Base-by-base conservation (phyloP, 176 grass and related monocot species). In the Themeda triandra region DNA sequence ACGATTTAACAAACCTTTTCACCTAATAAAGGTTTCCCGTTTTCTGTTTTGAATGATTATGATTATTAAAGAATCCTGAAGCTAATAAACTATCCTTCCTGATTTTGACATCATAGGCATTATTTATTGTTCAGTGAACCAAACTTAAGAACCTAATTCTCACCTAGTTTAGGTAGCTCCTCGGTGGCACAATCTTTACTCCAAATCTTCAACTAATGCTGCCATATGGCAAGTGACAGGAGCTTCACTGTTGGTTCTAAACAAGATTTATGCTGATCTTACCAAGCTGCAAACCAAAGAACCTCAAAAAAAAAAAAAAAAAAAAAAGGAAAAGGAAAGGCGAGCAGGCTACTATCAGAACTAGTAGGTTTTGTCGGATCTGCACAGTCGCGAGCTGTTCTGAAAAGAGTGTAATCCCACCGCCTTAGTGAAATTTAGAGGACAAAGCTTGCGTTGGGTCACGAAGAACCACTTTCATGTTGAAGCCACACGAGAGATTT, bases 61-160 rank as follows among this genome's bases (percentile, higher is more conserved):
- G 33, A 35, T 35, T 35, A 41, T 41, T 74, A 29, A 70, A 62
- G 82, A 71, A 89, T 13, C 37, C 33, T 63, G 64, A 80, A 85
- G 63, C 87, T 76, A 81, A 85, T 81, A 81, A 89, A 76, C 45
- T 76, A 64, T 81, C 23, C 15, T 63, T 60, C 23, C 19, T 24
- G 32, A 85, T 76, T 74, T 67, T 80, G 60, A 67, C 67, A 67
- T 79, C 32, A 54, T 28, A 73, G 44, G 13, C 15, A 33, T 28
- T 80, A 62, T 59, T 15, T 17, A 75, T 32, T 86, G 65, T 66
- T 72, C 44, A 72, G 56, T 78, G 72, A 73, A 86, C 25, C 42
- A 86, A 56, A 71, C 45, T 63, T 78, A 79, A 82, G 78, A 82
- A 85, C 23, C 62, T 75, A 75, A 89, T 85, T 84, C 87, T 80